These are phyloP conservation scores for Solanum appendiculatum DNA, from an alignment of 257 asterid species.

Conservation along the genomic window DNA sequence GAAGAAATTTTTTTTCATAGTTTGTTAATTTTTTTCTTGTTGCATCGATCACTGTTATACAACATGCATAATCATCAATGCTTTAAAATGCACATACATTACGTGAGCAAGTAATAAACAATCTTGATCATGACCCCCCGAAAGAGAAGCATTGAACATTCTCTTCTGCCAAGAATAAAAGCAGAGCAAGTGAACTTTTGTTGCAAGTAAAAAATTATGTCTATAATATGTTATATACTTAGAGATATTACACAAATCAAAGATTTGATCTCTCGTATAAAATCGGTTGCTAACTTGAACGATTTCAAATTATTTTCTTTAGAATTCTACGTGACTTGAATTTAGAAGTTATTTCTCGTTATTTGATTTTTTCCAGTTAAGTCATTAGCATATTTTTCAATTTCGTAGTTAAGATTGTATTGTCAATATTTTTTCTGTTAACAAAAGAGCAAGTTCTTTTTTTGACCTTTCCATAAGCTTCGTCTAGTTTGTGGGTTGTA, in stretches of 20 bases:
- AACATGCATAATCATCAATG: background rate
- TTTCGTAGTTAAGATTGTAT: background rate
- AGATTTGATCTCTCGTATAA: too few relatives aligned
- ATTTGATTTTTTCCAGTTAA: background rate
- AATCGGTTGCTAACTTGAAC: too few relatives aligned
- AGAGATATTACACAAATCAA: too few relatives aligned
- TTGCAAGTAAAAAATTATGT: too few relatives aligned
- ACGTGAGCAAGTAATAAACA: background rate
- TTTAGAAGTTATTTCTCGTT: too few relatives aligned
- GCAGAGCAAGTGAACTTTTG: background rate
- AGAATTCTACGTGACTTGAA: background rate
- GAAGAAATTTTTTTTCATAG: too few relatives aligned
- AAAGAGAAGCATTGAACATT: background rate
- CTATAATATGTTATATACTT: too few relatives aligned
- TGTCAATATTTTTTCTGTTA: background rate
- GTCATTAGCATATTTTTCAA: background rate
- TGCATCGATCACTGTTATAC: background rate
- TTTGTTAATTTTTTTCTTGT: too few relatives aligned
- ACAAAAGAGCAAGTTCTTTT: too few relatives aligned
- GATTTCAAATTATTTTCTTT: too few relatives aligned
- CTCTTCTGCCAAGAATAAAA: background rate
- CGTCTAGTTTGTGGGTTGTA: too few relatives aligned
- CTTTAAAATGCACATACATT: background rate
- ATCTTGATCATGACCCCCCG: background rate
- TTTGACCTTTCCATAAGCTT: too few relatives aligned